phyloP scores from a whole-genome alignment of 345 rosid genomes.

The Cardamine chenopodiifolia region DNA sequence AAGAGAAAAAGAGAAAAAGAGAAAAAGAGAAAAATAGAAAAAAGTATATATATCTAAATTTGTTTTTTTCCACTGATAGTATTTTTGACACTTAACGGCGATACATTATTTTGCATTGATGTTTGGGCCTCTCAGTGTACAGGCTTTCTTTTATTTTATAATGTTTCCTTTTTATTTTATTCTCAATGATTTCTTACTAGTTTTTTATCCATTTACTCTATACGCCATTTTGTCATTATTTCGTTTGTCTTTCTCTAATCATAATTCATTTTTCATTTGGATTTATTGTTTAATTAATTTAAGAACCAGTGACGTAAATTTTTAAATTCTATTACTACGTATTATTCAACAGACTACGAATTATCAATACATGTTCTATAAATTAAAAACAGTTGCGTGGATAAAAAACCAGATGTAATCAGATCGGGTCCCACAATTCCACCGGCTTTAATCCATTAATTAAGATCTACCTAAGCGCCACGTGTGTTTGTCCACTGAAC shows the following conservation, averaged over 20 bases:
- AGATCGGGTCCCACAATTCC: conserved; percentile 27
- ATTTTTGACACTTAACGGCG: not conserved
- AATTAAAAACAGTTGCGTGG: conserved; percentile 9
- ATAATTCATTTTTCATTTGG: conserved; percentile 11
- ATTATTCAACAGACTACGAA: not conserved
- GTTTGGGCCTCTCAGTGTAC: conserved; percentile 23
- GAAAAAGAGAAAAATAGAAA: too few species aligned
- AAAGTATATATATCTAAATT: too few species aligned
- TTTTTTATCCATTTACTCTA: not conserved
- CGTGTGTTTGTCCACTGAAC: conserved; percentile 30
- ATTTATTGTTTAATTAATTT: not conserved
- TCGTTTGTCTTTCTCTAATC: conserved; percentile 40
- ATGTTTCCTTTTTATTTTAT: not conserved
- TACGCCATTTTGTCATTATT: conserved; percentile 32
- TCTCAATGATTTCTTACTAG: not conserved
- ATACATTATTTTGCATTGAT: conserved; percentile 19
- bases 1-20: too few species aligned
- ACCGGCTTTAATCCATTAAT: conserved; percentile 43
- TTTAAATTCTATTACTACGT: not conserved
- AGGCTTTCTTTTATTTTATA: not conserved
- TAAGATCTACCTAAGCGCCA: conserved; percentile 33
- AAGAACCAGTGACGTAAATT: conserved; percentile 11
- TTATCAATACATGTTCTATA: not conserved
- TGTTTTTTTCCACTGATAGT: too few species aligned
- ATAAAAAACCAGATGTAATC: not conserved